These are phyloP conservation scores for Nasturtium officinale DNA, from an alignment of 345 rosid species.

Conservation along the genomic window DNA sequence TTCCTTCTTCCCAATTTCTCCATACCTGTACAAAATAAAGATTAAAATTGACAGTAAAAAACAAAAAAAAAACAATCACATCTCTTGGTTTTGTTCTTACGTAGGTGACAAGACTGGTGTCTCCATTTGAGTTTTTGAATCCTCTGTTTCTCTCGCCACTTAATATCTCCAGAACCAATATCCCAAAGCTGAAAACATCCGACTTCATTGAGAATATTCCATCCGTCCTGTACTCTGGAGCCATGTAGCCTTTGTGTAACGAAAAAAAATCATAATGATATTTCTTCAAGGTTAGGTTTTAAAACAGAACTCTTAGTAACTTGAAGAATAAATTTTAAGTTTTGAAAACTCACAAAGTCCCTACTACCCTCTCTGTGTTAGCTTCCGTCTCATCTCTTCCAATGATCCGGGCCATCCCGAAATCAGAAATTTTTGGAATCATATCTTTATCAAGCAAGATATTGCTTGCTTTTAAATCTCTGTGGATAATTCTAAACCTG, in stretches of 20 bases:
- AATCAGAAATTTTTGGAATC: conserved; percentile 78
- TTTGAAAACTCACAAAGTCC: too few species aligned
- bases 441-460: conserved; percentile 64
- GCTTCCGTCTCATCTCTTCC: conserved; percentile 71
- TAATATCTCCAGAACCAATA: conserved; percentile 67
- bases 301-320: too few species aligned
- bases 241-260: conserved; percentile 69
- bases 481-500: conserved; percentile 72
- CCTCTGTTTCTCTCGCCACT: conserved; percentile 70
- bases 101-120: conserved; percentile 61
- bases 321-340: too few species aligned
- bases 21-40: conserved; percentile 53
- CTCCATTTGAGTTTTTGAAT: conserved; percentile 58
- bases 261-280: too few species aligned
- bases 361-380: conserved; percentile 63
- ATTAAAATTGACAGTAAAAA: too few species aligned
- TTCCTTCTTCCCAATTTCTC: conserved; percentile 68
- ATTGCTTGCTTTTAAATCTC: conserved; percentile 85
- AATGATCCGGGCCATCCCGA: conserved; percentile 87
- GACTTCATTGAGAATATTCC: conserved; percentile 71
- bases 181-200: conserved; percentile 77
- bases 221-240: conserved; percentile 86
- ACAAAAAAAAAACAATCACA: too few species aligned
- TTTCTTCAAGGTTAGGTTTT: too few species aligned
- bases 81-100: too few species aligned